These are phyloP conservation scores for Myrmaecium sp. DNA, from an alignment of 2,329 filamentous ascomycete genomes.

Conservation along the genomic window DNA sequence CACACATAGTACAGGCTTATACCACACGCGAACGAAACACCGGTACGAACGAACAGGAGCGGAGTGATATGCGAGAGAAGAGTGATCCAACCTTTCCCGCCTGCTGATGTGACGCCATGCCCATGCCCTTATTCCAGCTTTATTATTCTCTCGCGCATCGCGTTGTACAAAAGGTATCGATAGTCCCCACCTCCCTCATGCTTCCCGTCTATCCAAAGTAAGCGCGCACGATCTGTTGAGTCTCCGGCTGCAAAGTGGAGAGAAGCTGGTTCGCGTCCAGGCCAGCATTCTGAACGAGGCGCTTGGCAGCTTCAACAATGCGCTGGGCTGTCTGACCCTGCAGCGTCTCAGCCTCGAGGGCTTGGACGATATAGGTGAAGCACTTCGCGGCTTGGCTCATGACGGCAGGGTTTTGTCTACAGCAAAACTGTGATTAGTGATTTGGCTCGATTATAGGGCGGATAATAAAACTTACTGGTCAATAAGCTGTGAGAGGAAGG, in stretches of 20 bases:
- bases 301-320: slow-evolving; percentile 63
- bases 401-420: slow-evolving; percentile 75
- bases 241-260: slow-evolving; percentile 58
- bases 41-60: too few relatives aligned
- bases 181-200: too few relatives aligned
- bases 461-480: slow-evolving; percentile 56
- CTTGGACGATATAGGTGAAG: slow-evolving; percentile 73
- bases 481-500: slow-evolving; percentile 79
- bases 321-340: slow-evolving; percentile 66
- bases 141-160: too few relatives aligned
- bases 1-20: too few relatives aligned
- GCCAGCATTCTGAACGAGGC: slow-evolving; percentile 54
- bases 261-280: slow-evolving; percentile 63
- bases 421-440: slow-evolving; percentile 12
- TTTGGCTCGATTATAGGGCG: slow-evolving; percentile 4
- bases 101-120: too few relatives aligned
- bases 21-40: too few relatives aligned
- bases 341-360: slow-evolving; percentile 78
- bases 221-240: slow-evolving; percentile 61
- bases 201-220: slow-evolving; percentile 50
- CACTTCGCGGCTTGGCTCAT: slow-evolving; percentile 58
- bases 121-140: too few relatives aligned
- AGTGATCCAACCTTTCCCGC: too few relatives aligned
- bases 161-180: too few relatives aligned
- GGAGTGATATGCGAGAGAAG: too few relatives aligned